Conservation (phyloP, 371 early-diverging fungal species). For the Apophysomyces variabilis region DNA sequence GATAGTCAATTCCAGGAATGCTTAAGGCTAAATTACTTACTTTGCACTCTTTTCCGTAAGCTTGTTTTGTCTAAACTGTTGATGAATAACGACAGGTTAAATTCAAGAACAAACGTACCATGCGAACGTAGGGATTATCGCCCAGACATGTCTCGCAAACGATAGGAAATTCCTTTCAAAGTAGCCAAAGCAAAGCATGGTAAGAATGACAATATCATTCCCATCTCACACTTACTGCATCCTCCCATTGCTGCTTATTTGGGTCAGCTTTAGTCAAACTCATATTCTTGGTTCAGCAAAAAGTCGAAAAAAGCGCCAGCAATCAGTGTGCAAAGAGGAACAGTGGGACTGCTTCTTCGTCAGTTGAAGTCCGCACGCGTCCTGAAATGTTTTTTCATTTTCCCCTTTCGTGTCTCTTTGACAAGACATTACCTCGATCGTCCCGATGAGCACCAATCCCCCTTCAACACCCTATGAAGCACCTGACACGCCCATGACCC, state of each 20-base stretch:
- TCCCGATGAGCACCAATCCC: slow-evolving; percentile 18
- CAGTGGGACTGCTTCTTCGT: too few relatives aligned
- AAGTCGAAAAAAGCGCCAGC: slow-evolving; percentile 11
- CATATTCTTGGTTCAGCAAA: slow-evolving; percentile 32
- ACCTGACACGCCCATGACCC: slow-evolving; percentile 34
- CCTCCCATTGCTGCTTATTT: slow-evolving; percentile 77
- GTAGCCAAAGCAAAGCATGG: slow-evolving; percentile 6
- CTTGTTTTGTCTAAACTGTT: slow-evolving; percentile 70
- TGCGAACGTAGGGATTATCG: slow-evolving; percentile 96
- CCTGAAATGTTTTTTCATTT: slow-evolving; percentile 17
- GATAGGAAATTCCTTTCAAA: slow-evolving; percentile 77
- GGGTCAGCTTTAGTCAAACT: slow-evolving; percentile 68
- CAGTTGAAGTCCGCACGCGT: slow-evolving; percentile 9
- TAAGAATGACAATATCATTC: background rate
- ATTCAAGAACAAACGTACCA: slow-evolving; percentile 61
- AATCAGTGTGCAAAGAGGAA: background rate
- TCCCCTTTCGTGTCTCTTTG: background rate
- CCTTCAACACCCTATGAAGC: slow-evolving; percentile 31
- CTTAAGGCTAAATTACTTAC: slow-evolving; percentile 29
- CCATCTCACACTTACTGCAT: slow-evolving; percentile 49
- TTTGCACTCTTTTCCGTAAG: slow-evolving; percentile 92
- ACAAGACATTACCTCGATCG: background rate
- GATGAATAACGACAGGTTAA: background rate
- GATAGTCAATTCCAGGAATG: slow-evolving; percentile 7
- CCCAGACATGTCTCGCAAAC: slow-evolving; percentile 97